Evolutionary conservation across 129 eudicot genomes (phyloP).

Genomic region (sunflower (Helianthus annuus)): HanXRQr2.0-SUNRISE NC_035441.2:144665867-144666366

Average conservation of each 20-base stretch:
- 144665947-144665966: conserved; percentile 57
- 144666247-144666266: conserved; percentile 39
- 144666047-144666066: background rate
- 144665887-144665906: conserved; percentile 35
- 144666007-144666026: conserved; percentile 79
- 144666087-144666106: background rate
- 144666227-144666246: conserved; percentile 28
- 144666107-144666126: conserved; percentile 38
- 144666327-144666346: background rate
- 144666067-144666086: background rate
- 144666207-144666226: conserved; percentile 34
- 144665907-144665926: conserved; percentile 33
- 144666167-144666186: conserved; percentile 68
- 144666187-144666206: conserved; percentile 45
- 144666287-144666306: conserved; percentile 39
- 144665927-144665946: conserved; percentile 43
- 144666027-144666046: background rate
- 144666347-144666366: background rate
- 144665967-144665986: conserved; percentile 50
- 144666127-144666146: conserved; percentile 81
- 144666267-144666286: conserved; percentile 39
- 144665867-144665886: conserved; percentile 30
- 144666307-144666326: conserved; percentile 57
- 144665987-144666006: conserved; percentile 59
- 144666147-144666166: conserved; percentile 65